Conservation (phyloP, 768 basidiomycete genomes). For the Sarcodon sp. region DNA sequence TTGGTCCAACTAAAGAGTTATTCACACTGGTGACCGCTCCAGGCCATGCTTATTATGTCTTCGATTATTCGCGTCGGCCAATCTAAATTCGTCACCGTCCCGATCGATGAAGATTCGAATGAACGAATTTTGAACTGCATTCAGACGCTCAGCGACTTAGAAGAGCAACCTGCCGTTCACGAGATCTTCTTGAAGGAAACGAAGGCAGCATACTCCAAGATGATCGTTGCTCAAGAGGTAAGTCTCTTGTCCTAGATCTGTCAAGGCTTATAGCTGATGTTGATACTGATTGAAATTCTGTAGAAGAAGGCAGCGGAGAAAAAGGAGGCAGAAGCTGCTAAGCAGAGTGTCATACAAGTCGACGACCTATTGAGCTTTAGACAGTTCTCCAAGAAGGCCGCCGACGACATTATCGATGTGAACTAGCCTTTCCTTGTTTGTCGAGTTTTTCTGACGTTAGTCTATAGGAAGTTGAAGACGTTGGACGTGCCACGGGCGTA, state of each 20-base stretch:
- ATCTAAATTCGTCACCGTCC: conserved; percentile 84
- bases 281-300: background rate
- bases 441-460: background rate
- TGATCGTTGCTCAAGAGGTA: conserved; percentile 93
- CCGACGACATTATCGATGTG: conserved; percentile 68
- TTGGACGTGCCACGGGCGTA: conserved; percentile 81
- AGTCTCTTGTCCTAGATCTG: background rate
- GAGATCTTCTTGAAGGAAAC: conserved; percentile 79
- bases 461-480: conserved; percentile 72
- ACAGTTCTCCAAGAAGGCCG: conserved; percentile 89
- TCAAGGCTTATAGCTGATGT: background rate
- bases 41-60: conserved; percentile 98
- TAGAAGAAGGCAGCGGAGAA: conserved; percentile 88
- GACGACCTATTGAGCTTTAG: conserved; percentile 89
- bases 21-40: background rate
- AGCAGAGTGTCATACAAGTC: conserved; percentile 68
- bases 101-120: conserved; percentile 97
- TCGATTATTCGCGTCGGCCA: conserved; percentile 95
- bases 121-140: conserved; percentile 97
- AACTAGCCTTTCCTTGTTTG: conserved; percentile 7
- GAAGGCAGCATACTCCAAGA: conserved; percentile 83
- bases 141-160: conserved; percentile 78
- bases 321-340: conserved; percentile 67
- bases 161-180: conserved; percentile 39
- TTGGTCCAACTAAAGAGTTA: background rate